Evolutionary conservation across 1,139 yeast genomes (phyloP).

Genomic region (Nadsonia starkeyi-henricii): DNA sequence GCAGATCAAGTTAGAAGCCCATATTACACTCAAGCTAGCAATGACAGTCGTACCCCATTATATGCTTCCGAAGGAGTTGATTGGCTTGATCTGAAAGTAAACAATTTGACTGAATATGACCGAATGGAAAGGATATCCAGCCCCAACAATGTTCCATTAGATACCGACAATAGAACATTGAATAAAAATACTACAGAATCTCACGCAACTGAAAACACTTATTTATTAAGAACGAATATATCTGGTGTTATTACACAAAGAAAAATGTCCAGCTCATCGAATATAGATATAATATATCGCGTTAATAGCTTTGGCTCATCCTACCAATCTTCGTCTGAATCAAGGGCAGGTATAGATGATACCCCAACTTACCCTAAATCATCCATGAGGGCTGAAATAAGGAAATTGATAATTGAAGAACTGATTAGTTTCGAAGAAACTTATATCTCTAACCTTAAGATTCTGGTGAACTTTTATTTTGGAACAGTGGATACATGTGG

Average conservation of each 20-base stretch:
- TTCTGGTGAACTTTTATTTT: slow-evolving; percentile 11
- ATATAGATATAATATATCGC: not conserved
- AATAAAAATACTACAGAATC: too few species aligned
- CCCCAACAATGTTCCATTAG: too few species aligned
- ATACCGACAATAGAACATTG: too few species aligned
- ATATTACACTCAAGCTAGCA: too few species aligned
- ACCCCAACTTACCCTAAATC: not conserved
- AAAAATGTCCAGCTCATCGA: not conserved
- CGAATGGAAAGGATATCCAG: too few species aligned
- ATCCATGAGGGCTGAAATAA: not conserved
- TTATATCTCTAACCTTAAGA: slow-evolving; percentile 9
- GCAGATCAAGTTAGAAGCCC: too few species aligned
- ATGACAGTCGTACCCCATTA: too few species aligned
- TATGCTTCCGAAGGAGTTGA: too few species aligned
- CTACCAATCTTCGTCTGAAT: not conserved
- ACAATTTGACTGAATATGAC: too few species aligned
- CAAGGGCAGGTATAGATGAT: not conserved
- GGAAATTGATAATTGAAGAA: slow-evolving; percentile 7
- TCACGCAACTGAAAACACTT: too few species aligned
- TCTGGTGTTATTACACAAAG: not conserved
- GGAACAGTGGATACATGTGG: slow-evolving; percentile 11
- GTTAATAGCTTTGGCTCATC: not conserved
- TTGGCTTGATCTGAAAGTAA: too few species aligned
- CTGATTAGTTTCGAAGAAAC: slow-evolving; percentile 10
- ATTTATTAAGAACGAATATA: too few species aligned